Conservation (phyloP, 2,329 filamentous ascomycete species). For the Cryphonectria nitschkei region DNA sequence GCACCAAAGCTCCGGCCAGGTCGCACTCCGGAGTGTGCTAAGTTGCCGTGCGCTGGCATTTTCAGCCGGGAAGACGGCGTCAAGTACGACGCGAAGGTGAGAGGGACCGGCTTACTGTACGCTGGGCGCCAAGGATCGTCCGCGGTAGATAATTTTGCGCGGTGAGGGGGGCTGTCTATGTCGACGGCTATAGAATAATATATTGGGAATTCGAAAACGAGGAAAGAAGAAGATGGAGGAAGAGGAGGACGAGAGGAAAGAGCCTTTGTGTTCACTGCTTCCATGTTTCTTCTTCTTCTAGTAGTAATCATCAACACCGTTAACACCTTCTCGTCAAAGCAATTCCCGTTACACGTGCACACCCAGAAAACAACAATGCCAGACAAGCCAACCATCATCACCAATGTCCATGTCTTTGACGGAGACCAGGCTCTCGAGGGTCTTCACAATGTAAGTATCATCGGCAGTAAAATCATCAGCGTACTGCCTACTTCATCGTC, state of each 20-base stretch:
- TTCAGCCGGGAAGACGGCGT: neutral
- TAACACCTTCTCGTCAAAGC: neutral
- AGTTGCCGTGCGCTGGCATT: neutral
- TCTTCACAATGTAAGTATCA: neutral
- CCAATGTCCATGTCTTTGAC: constrained; percentile 9
- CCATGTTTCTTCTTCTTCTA: too few relatives aligned
- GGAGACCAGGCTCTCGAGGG: neutral
- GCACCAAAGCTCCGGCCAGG: neutral
- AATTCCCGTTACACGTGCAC: neutral
- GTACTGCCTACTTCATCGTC: neutral
- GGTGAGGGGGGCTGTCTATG: too few relatives aligned
- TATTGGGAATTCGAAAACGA: too few relatives aligned
- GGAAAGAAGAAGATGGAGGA: too few relatives aligned
- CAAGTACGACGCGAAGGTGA: neutral
- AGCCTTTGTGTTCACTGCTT: too few relatives aligned
- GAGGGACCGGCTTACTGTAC: neutral
- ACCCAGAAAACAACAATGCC: neutral
- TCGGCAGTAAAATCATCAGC: neutral
- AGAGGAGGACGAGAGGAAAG: too few relatives aligned
- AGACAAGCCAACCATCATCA: constrained; percentile 1
- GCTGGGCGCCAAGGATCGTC: neutral
- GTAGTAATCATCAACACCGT: neutral
- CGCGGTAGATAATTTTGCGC: neutral
- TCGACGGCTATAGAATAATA: too few relatives aligned
- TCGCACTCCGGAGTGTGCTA: neutral